Evolutionary conservation across 2,329 filamentous ascomycete species (phyloP).

Genomic region (Kalaharituber pfeilii): DNA sequence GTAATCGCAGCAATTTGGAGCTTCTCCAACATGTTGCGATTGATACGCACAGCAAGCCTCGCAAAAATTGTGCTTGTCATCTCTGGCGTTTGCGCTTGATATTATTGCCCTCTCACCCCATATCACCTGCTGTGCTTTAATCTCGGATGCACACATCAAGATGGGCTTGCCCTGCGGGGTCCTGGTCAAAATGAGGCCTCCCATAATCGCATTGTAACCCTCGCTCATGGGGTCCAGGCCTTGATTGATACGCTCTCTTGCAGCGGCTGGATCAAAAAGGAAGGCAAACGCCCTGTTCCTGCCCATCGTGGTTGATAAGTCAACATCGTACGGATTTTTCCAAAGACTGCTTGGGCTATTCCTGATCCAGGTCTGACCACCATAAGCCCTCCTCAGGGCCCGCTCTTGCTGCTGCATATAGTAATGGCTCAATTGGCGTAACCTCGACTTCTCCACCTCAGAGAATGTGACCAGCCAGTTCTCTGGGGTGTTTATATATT

Average conservation of each 20-base stretch:
- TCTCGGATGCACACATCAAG: not conserved
- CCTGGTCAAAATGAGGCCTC: not conserved
- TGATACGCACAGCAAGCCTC: too few relatives aligned
- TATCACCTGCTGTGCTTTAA: not conserved
- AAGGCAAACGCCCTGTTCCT: too few relatives aligned
- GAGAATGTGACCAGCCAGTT: not conserved
- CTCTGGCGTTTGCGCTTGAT: too few relatives aligned
- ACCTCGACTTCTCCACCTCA: not conserved
- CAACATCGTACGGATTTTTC: not conserved
- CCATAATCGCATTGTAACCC: too few relatives aligned
- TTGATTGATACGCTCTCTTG: too few relatives aligned
- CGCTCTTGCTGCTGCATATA: too few relatives aligned
- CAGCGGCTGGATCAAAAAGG: too few relatives aligned
- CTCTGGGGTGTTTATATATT: not conserved
- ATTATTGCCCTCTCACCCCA: not conserved
- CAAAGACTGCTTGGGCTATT: not conserved
- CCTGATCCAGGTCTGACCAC: not conserved
- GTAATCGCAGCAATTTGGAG: too few relatives aligned
- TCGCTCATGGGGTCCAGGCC: too few relatives aligned
- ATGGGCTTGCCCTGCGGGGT: not conserved
- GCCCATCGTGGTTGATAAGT: not conserved
- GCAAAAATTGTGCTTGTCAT: too few relatives aligned
- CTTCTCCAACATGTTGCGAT: too few relatives aligned
- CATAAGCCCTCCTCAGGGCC: not conserved
- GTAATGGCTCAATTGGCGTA: not conserved